A percentile compares a stretch with the other conserved stretches of the same genome.
Evolutionary conservation across 352 stramenopile species (phyloP).

Genomic region (Phytophthora melonis): DNA sequence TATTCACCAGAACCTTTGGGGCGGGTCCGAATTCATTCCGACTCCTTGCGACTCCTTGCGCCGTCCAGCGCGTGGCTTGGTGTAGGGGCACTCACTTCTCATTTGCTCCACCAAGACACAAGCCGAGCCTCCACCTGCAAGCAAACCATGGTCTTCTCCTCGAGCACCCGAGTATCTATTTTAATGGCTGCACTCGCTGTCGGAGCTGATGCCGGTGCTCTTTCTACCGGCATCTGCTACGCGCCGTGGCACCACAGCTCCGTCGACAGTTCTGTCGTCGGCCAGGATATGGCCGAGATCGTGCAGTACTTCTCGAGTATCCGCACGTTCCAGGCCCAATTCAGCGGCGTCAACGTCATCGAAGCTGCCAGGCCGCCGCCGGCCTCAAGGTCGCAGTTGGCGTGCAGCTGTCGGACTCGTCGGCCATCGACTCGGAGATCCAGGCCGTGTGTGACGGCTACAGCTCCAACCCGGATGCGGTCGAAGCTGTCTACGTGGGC

Average conservation of each 20-base stretch:
- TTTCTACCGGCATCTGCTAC: conserved; percentile 66
- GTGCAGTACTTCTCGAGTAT: conserved; percentile 65
- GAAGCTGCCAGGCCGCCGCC: conserved; percentile 42
- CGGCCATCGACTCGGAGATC: conserved; percentile 58
- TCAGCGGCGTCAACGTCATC: conserved; percentile 65
- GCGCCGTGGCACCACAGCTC: conserved; percentile 70
- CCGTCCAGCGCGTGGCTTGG: conserved; percentile 1
- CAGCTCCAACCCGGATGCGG: conserved; percentile 36
- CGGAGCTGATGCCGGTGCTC: conserved; percentile 18
- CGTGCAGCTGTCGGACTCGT: conserved; percentile 62
- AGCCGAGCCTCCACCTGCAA: conserved; percentile 2
- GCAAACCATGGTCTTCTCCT: conserved; percentile 32
- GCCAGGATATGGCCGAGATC: conserved; percentile 49
- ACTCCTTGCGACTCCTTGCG: conserved; percentile 18
- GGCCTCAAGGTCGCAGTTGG: conserved; percentile 71
- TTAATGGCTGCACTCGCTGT: conserved; percentile 20
- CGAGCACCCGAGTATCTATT: conserved; percentile 11
- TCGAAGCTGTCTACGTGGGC: conserved; percentile 77
- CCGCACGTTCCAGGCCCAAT: conserved; percentile 79
- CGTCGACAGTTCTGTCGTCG: conserved; percentile 46
- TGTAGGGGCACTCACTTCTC: conserved; percentile 28
- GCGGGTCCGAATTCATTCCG: conserved; percentile 31
- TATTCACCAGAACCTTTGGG: conserved; percentile 28
- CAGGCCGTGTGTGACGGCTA: conserved; percentile 63
- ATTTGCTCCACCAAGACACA: conserved; percentile 20